Evolutionary conservation across 495 filamentous ascomycete genomes (phyloP).

Genomic region (Xylaria venustula): DNA sequence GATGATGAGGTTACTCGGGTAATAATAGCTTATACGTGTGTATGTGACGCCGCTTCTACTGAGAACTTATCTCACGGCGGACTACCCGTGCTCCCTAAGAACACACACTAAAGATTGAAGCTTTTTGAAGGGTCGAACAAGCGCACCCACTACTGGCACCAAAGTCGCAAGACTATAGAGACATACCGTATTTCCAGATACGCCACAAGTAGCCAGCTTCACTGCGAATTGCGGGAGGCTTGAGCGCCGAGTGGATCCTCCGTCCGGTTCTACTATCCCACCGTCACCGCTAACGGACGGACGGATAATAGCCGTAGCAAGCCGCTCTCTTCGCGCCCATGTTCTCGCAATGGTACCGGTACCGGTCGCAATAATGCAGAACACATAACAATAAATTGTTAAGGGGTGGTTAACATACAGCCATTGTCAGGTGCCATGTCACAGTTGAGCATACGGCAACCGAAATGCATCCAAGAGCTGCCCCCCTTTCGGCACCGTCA

Average conservation of each 20-base stretch:
- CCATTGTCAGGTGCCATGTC: not conserved
- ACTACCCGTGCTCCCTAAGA: too few relatives aligned
- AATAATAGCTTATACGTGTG: not conserved
- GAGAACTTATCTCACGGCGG: not conserved
- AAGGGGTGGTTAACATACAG: not conserved
- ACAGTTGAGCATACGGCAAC: not conserved
- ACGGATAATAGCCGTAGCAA: not conserved
- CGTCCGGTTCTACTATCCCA: not conserved
- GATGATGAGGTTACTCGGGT: too few relatives aligned
- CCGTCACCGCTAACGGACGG: not conserved
- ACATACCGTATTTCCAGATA: not conserved
- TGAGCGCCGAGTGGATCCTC: slow-evolving; percentile 10
- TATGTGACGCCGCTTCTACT: not conserved
- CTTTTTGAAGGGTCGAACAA: too few relatives aligned
- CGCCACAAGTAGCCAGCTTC: not conserved
- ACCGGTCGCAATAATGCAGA: too few relatives aligned
- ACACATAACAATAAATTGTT: too few relatives aligned
- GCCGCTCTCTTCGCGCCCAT: not conserved
- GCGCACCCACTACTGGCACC: too few relatives aligned
- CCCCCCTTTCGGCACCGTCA: too few relatives aligned
- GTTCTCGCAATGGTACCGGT: not conserved
- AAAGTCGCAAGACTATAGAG: too few relatives aligned
- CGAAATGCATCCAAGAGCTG: not conserved
- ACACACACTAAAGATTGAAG: too few relatives aligned
- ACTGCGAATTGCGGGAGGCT: not conserved